Evolutionary conservation across 2,329 filamentous ascomycete species (phyloP), one percentile per base, ranked within the genome.

Genomic region (Ophiocordyceps camponoti-rufipedis): DNA sequence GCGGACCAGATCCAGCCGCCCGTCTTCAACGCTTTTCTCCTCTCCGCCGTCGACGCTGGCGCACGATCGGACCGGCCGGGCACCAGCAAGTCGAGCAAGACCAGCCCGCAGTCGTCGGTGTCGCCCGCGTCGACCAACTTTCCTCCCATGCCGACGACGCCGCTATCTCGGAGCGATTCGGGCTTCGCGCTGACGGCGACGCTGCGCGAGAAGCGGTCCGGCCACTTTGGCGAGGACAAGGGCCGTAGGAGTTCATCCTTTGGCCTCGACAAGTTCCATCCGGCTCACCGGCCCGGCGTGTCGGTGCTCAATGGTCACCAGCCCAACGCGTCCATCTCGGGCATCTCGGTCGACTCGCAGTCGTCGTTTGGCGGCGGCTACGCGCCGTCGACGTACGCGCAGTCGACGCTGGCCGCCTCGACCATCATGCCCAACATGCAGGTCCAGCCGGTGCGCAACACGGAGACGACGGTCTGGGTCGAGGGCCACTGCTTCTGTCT

Each of bases 161-260:
- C 85, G 0, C 75, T 84, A n/a, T 94, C 87, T 6, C 75, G 87
- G 14, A 93, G 82, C 55, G 91, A 98, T 58, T 95, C 89, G 5
- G 89, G 86, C 2, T 93, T 91, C 61, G 84, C 85, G 33, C 68
- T 94, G 46, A 81, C 88, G 50, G 78, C 84, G 16, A 94, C 85
- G 5, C 68, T 98, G 47, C 79, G 87, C 31, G 91, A 96, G 64
- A 98, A 96, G 67, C 78, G 89, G 44, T 96, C 91, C 3, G 88
- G 85, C 1, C 86, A 95, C 59, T 94, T 96, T 53, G 60, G 61
- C n/a, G 84, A 91, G 55, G 77, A 82, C 50, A 66, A 72, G 51
- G 82, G 82, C 14, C 77, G 88, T 48, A 78, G 89, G 52, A 95
- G 88, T 65, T 94, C 88, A n/a, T 94, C 88, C 1, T 93, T 94